A percentile compares a stretch with the other conserved stretches of the same genome.
Conservation (phyloP, 208 protist genomes). For the Novymonas esmeraldas region DNA sequence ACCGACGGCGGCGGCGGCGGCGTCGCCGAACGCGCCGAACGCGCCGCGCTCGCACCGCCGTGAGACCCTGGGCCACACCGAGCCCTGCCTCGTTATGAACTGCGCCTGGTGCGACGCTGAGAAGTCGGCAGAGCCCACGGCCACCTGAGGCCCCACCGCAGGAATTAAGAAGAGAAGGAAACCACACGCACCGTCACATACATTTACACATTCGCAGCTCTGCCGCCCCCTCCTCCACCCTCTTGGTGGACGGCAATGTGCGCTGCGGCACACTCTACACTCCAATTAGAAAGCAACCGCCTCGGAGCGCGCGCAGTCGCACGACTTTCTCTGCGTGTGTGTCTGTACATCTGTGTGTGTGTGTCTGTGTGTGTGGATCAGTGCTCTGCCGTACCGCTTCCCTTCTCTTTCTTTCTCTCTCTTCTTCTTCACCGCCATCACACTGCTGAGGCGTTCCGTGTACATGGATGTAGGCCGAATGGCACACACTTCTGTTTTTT, state of each 20-base stretch:
- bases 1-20: background rate
- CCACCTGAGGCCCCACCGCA: too few species aligned
- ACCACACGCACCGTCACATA: too few species aligned
- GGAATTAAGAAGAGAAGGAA: too few species aligned
- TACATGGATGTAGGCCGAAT: too few species aligned
- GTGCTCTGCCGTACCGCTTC: background rate
- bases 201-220: too few species aligned
- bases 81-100: conserved; percentile 67
- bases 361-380: background rate
- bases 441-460: too few species aligned
- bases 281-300: too few species aligned
- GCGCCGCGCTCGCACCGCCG: background rate
- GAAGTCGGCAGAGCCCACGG: conserved; percentile 12
- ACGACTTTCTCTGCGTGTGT: background rate
- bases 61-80: conserved; percentile 34
- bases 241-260: too few species aligned
- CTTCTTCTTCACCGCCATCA: background rate
- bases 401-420: conserved; percentile 9
- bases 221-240: too few species aligned
- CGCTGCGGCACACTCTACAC: too few species aligned
- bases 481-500: too few species aligned
- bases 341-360: background rate
- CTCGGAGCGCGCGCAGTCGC: too few species aligned
- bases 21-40: background rate
- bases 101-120: conserved; percentile 76